Conservation (phyloP, 768 basidiomycete genomes). For the Mycena capillaripes region DNA sequence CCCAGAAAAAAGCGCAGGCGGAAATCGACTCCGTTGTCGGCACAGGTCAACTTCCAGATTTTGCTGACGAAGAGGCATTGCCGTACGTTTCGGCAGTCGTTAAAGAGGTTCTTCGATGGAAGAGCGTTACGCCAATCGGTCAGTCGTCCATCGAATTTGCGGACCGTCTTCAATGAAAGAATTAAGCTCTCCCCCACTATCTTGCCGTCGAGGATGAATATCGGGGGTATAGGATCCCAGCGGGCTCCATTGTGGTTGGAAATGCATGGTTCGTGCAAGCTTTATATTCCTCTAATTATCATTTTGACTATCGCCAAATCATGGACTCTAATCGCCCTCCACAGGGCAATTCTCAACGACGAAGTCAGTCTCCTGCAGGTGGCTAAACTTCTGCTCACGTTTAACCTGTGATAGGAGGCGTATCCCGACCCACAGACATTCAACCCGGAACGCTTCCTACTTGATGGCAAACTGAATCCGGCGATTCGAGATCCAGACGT, state of each 20-base stretch:
- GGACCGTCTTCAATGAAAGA: neutral
- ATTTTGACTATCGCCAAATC: neutral
- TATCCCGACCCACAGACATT: slow-evolving; percentile 48
- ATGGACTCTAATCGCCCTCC: too few species aligned
- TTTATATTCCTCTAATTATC: too few species aligned
- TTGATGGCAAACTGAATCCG: slow-evolving; percentile 22
- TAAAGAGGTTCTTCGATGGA: neutral
- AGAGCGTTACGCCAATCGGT: neutral
- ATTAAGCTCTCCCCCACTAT: neutral
- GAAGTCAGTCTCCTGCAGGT: neutral
- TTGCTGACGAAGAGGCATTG: neutral
- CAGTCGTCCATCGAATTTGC: neutral
- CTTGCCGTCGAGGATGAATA: neutral
- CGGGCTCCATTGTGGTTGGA: neutral
- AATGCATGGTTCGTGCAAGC: neutral
- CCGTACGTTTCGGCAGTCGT: neutral
- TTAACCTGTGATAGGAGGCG: slow-evolving; percentile 7
- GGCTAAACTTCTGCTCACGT: slow-evolving; percentile 34
- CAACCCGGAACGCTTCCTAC: slow-evolving; percentile 46
- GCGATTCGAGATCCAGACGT: neutral
- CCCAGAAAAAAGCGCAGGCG: neutral
- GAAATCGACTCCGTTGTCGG: neutral
- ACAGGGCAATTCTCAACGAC: neutral
- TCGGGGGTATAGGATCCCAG: neutral
- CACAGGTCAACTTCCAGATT: neutral